These are phyloP conservation scores for Leishmania braziliensis DNA, from an alignment of 208 protist species.

Conservation along the genomic window DNA sequence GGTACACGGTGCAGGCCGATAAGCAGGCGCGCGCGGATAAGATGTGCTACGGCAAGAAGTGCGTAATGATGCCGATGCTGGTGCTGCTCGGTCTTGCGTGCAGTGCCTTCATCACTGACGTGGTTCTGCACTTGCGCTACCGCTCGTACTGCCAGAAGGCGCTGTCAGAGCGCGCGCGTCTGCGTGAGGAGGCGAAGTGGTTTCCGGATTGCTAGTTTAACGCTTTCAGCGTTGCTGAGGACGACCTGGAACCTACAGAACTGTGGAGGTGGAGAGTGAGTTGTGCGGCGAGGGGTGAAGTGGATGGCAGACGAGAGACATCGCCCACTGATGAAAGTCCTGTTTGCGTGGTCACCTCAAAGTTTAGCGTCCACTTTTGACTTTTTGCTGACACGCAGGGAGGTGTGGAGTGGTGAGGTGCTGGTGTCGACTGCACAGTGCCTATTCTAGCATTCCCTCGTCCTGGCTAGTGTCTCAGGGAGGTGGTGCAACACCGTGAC, in stretches of 20 bases:
- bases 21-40: conserved; percentile 36
- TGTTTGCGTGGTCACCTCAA: background rate
- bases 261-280: background rate
- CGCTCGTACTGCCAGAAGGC: conserved; percentile 35
- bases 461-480: background rate
- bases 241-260: background rate
- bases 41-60: conserved; percentile 44
- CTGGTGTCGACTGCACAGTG: background rate
- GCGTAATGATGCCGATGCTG: conserved; percentile 49
- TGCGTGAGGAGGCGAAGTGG: conserved; percentile 27
- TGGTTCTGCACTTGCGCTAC: conserved; percentile 43
- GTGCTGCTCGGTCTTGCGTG: conserved; percentile 37
- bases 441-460: background rate
- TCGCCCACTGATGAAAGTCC: no score
- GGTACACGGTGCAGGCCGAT: conserved; percentile 62
- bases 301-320: background rate
- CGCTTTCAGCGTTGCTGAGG: background rate
- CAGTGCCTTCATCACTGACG: conserved; percentile 37
- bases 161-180: conserved; percentile 48
- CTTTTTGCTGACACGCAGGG: background rate
- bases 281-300: background rate
- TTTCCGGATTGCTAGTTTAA: no score
- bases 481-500: no score
- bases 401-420: background rate
- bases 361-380: background rate